phyloP scores from a whole-genome alignment of 345 rosid genomes.

The Camelina sativa region DNA sequence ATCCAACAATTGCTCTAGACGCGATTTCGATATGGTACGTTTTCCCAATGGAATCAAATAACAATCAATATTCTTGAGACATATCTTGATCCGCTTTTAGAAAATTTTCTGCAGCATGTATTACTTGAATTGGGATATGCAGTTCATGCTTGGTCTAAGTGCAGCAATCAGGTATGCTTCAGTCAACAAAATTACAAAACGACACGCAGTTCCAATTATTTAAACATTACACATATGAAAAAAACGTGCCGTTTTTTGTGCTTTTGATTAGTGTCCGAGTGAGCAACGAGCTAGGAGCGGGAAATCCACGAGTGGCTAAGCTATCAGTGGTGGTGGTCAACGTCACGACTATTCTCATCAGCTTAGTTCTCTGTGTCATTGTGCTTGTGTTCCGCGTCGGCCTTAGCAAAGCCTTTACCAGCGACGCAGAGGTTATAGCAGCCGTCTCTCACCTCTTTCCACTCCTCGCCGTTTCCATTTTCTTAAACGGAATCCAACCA shows the following conservation, averaged over 20 bases:
- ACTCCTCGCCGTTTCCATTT: constrained; percentile 79
- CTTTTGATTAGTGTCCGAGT: constrained; percentile 64
- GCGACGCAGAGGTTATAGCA: constrained; percentile 61
- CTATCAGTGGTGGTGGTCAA: constrained; percentile 79
- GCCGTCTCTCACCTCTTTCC: constrained; percentile 76
- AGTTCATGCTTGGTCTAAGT: constrained; percentile 82
- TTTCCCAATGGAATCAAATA: not conserved
- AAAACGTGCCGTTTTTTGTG: not conserved
- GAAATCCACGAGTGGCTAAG: constrained; percentile 72
- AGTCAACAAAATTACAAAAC: not conserved
- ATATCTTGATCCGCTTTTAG: not conserved
- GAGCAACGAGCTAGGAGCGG: constrained; percentile 93
- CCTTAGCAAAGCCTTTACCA: constrained; percentile 74
- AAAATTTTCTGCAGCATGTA: constrained; percentile 61
- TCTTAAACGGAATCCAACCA: constrained; percentile 92
- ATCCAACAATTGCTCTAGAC: constrained; percentile 78
- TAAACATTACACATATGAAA: not conserved
- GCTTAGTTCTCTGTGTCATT: constrained; percentile 55
- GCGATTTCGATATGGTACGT: constrained; percentile 85
- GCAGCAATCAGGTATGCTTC: constrained; percentile 74
- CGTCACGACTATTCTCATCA: constrained; percentile 61
- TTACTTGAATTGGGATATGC: constrained; percentile 86
- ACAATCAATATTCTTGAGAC: not conserved
- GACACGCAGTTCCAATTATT: not conserved
- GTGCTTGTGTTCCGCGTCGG: constrained; percentile 59